phyloP scores from a whole-genome alignment of 83 land plant genomes.

The Diphasiastrum complanatum region DNA sequence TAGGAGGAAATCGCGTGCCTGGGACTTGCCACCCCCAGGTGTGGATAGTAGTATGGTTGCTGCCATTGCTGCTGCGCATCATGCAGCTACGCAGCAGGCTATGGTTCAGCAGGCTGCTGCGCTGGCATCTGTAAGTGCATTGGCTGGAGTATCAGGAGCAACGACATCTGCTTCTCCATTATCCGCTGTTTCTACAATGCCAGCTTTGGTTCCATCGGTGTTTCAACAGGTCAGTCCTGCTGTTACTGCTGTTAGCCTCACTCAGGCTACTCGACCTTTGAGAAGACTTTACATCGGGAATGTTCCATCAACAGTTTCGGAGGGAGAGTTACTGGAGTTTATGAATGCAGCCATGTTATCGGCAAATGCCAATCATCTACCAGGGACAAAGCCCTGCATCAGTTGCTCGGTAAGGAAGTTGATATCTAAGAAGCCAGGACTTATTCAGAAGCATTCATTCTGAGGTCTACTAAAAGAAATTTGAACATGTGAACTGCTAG shows the following conservation, averaged over 20 bases:
- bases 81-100: constrained; percentile 16
- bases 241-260: constrained; percentile 59
- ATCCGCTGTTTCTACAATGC: constrained; percentile 8
- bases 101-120: constrained; percentile 23
- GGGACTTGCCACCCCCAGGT: constrained; percentile 64
- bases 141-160: constrained; percentile 7
- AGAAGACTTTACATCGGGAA: constrained; percentile 82
- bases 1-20: constrained; percentile 50
- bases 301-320: constrained; percentile 66
- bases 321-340: constrained; percentile 66
- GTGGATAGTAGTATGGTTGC: constrained; percentile 30
- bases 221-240: constrained; percentile 28
- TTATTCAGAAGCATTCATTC: too few species aligned
- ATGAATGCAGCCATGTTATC: constrained; percentile 62
- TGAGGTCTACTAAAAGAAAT: too few species aligned
- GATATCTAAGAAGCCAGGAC: not conserved
- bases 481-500: too few species aligned
- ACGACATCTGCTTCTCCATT: constrained; percentile 5
- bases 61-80: constrained; percentile 30
- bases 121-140: constrained; percentile 22
- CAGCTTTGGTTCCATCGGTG: constrained; percentile 8
- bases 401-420: constrained; percentile 59
- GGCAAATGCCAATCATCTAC: constrained; percentile 51
- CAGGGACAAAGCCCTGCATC: constrained; percentile 75
- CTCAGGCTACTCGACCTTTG: constrained; percentile 79